Percentiles rank a stretch among this genome's conserved stretches.
These are phyloP conservation scores for Cucurbita ficifolia DNA, from an alignment of 306 rosid species.

Conservation along the genomic window DNA sequence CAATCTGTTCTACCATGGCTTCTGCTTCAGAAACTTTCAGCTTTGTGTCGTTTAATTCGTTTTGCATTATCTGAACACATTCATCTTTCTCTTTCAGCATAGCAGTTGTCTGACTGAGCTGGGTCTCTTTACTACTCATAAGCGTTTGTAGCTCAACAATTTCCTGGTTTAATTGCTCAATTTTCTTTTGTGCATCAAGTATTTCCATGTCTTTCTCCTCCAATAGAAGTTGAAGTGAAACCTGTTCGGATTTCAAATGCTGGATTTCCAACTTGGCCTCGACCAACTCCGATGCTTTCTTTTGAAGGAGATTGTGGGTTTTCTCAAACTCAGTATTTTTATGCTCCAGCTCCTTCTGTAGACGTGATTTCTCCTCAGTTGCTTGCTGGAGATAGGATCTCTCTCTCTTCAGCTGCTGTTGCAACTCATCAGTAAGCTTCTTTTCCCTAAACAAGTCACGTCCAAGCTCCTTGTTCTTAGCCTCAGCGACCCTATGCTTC, in stretches of 20 bases:
- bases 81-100: slow-evolving; percentile 78
- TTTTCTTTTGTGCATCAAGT: slow-evolving; percentile 50
- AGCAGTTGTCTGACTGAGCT: slow-evolving; percentile 54
- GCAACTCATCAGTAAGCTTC: slow-evolving; percentile 47
- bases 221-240: slow-evolving; percentile 48
- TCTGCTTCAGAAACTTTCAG: slow-evolving; percentile 57
- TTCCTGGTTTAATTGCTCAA: slow-evolving; percentile 47
- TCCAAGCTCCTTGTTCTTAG: slow-evolving; percentile 54
- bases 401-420: slow-evolving; percentile 51
- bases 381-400: slow-evolving; percentile 49
- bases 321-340: slow-evolving; percentile 32
- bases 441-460: slow-evolving; percentile 34
- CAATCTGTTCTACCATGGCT: slow-evolving; percentile 45
- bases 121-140: slow-evolving; percentile 49
- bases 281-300: slow-evolving; percentile 51
- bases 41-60: slow-evolving; percentile 36
- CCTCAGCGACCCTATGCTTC: slow-evolving; percentile 47
- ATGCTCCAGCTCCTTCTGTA: slow-evolving; percentile 36
- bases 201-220: slow-evolving; percentile 78
- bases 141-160: slow-evolving; percentile 52
- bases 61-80: slow-evolving; percentile 30
- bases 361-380: slow-evolving; percentile 36
- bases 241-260: slow-evolving; percentile 62
- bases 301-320: slow-evolving; percentile 33
- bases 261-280: slow-evolving; percentile 76